Evolutionary conservation across 2,329 filamentous ascomycete genomes (phyloP).

Genomic region (Chalara sp.): DNA sequence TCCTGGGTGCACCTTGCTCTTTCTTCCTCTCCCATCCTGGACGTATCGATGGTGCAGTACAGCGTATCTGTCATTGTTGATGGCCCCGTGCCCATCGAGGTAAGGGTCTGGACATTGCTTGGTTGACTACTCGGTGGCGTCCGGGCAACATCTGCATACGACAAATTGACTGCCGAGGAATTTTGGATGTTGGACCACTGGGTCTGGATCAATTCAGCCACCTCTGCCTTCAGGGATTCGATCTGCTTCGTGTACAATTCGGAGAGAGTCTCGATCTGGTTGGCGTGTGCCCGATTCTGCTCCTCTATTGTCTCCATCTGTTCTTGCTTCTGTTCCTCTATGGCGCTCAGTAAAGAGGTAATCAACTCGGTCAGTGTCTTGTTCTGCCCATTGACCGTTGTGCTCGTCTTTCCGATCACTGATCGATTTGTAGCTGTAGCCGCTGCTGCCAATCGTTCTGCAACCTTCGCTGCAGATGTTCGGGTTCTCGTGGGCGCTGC

Average conservation of each 20-base stretch:
- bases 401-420: background rate
- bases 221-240: background rate
- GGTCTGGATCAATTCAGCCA: background rate
- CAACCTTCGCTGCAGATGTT: background rate
- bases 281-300: background rate
- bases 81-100: slow-evolving; percentile 6
- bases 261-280: slow-evolving; percentile 32
- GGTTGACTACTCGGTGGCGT: slow-evolving; percentile 8
- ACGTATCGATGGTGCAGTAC: slow-evolving; percentile 11
- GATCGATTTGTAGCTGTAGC: background rate
- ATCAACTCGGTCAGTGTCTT: background rate
- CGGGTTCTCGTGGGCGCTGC: background rate
- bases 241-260: background rate
- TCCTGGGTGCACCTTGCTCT: slow-evolving; percentile 5
- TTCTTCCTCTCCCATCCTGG: slow-evolving; percentile 6
- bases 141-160: background rate
- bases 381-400: background rate
- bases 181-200: background rate
- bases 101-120: slow-evolving; percentile 8
- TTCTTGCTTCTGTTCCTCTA: background rate
- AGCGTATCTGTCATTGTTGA: slow-evolving; percentile 9
- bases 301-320: background rate
- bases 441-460: background rate
- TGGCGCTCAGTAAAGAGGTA: background rate
- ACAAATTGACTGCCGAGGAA: background rate